Evolutionary conservation across 192 early-diverging fungal species (phyloP).

Genomic region (Dissophora ornata): DNA sequence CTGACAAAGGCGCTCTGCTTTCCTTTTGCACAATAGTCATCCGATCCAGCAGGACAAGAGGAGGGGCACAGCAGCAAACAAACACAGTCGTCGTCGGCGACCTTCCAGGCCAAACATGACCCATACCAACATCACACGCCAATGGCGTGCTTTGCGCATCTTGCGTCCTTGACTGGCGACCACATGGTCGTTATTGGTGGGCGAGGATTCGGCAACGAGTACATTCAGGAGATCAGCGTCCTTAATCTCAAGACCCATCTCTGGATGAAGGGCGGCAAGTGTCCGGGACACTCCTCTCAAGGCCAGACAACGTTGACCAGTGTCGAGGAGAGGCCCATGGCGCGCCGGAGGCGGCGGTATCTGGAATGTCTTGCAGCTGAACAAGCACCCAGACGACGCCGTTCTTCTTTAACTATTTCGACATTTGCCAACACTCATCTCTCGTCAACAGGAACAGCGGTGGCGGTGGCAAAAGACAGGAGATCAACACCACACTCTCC

Average conservation of each 20-base stretch:
- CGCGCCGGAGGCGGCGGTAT: constrained; percentile 33
- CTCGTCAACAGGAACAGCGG: background rate
- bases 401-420: background rate
- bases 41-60: no score
- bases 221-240: constrained; percentile 74
- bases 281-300: constrained; percentile 7
- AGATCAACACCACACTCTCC: background rate
- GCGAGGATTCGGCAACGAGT: constrained; percentile 68
- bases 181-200: constrained; percentile 74
- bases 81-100: background rate
- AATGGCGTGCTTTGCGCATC: constrained; percentile 71
- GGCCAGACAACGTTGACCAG: constrained; percentile 17
- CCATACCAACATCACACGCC: constrained; percentile 54
- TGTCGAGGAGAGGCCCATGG: constrained; percentile 35
- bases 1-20: no score
- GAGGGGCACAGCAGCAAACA: no score
- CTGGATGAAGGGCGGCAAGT: constrained; percentile 60
- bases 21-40: no score
- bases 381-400: background rate
- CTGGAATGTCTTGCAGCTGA: constrained; percentile 32
- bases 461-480: no score
- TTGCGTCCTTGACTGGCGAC: constrained; percentile 67
- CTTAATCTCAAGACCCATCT: constrained; percentile 65
- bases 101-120: constrained; percentile 6
- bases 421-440: background rate